These are phyloP conservation scores for Calonectria leucothoes DNA, from an alignment of 2,329 filamentous ascomycete species.

Conservation along the genomic window DNA sequence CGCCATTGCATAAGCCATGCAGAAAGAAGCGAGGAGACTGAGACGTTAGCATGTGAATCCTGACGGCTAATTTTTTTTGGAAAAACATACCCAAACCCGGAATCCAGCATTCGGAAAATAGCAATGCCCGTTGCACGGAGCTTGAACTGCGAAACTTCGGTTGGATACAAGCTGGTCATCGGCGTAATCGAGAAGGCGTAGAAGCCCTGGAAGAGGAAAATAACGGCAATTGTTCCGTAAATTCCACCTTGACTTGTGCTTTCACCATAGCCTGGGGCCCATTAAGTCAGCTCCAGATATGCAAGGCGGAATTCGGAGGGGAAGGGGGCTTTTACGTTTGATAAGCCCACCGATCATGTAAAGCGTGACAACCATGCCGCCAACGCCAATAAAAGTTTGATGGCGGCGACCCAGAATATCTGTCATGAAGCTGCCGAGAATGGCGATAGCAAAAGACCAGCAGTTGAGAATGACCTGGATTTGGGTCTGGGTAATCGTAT, in stretches of 20 bases:
- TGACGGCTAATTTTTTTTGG: not conserved
- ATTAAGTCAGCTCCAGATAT: not conserved
- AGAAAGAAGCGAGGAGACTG: slow-evolving; percentile 42
- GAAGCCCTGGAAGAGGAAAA: slow-evolving; percentile 49
- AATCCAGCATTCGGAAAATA: slow-evolving; percentile 43
- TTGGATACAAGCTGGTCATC: slow-evolving; percentile 47
- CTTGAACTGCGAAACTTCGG: slow-evolving; percentile 47
- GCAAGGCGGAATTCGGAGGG: not conserved
- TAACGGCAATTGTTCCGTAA: slow-evolving; percentile 51
- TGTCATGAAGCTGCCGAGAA: slow-evolving; percentile 48
- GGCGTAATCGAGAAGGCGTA: slow-evolving; percentile 49
- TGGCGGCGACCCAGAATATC: slow-evolving; percentile 47
- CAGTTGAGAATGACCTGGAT: slow-evolving; percentile 51
- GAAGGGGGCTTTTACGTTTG: slow-evolving; percentile 30
- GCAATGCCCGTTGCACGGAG: slow-evolving; percentile 46
- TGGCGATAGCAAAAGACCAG: slow-evolving; percentile 48
- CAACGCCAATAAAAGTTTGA: slow-evolving; percentile 41
- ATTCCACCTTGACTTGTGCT: slow-evolving; percentile 51
- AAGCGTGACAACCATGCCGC: slow-evolving; percentile 37
- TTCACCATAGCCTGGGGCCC: slow-evolving; percentile 42
- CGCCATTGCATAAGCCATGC: slow-evolving; percentile 45
- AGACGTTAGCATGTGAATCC: not conserved
- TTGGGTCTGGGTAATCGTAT: slow-evolving; percentile 38
- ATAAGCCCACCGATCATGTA: slow-evolving; percentile 41
- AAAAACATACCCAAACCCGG: slow-evolving; percentile 41